Percentiles rank a stretch among this genome's conserved stretches.
Evolutionary conservation across 139 green algal species (phyloP).

Genomic region (Mesotaenium endlicherianum): DNA sequence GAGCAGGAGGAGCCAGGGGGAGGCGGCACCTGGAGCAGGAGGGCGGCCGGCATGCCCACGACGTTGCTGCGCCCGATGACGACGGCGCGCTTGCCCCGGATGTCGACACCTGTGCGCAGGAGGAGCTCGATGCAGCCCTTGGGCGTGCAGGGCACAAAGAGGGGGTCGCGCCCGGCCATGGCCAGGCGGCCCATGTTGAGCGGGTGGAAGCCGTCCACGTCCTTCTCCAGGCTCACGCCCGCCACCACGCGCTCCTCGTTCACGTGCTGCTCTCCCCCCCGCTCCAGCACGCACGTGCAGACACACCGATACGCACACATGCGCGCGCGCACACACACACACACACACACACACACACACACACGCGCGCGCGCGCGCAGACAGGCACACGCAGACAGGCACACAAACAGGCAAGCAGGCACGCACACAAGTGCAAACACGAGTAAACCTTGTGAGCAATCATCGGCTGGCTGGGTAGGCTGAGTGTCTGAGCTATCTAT

Average conservation of each 20-base stretch:
- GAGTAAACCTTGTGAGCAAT: too few relatives aligned
- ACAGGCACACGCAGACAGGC: too few relatives aligned
- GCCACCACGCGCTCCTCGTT: constrained; percentile 83
- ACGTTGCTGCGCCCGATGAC: constrained; percentile 91
- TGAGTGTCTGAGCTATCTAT: too few relatives aligned
- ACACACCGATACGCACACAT: too few relatives aligned
- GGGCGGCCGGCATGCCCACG: constrained; percentile 88
- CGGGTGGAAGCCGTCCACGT: constrained; percentile 96
- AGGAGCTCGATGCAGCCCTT: constrained; percentile 49
- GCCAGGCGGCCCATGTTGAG: constrained; percentile 86
- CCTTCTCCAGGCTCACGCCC: constrained; percentile 65
- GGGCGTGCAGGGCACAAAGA: constrained; percentile 79
- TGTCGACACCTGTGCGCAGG: constrained; percentile 49
- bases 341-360: too few relatives aligned
- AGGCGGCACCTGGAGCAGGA: constrained; percentile 81
- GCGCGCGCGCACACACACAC: too few relatives aligned
- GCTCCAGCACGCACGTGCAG: too few relatives aligned
- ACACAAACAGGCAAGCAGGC: too few relatives aligned
- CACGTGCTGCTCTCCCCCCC: constrained; percentile 65
- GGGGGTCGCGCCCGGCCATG: constrained; percentile 63
- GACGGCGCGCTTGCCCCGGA: constrained; percentile 72
- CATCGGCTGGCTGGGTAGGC: too few relatives aligned
- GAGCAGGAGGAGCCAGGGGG: too few relatives aligned
- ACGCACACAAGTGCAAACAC: too few relatives aligned
- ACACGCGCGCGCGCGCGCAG: too few relatives aligned